Percentiles rank a stretch among this genome's conserved stretches.
Conservation (phyloP, 257 asterid species). For the Penstemon davidsonii region DNA sequence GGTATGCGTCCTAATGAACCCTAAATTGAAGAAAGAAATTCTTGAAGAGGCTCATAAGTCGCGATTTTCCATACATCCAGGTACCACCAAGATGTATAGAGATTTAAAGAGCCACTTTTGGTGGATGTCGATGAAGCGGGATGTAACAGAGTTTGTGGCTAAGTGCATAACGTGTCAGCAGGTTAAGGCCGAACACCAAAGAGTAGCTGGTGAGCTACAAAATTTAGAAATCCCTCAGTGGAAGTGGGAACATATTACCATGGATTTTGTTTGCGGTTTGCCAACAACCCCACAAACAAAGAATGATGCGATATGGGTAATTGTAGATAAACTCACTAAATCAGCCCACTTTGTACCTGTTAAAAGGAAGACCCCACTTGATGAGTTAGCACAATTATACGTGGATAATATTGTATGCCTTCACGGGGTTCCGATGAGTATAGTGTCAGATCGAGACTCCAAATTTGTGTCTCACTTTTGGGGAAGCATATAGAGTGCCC, state of each 20-base stretch:
- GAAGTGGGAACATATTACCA: not conserved
- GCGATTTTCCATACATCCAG: not conserved
- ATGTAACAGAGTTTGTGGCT: not conserved
- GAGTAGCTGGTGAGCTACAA: not conserved
- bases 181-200: not conserved
- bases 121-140: conserved; percentile 1
- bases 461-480: not conserved
- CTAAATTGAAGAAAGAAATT: not conserved
- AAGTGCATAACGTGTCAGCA: conserved; percentile 8
- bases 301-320: not conserved
- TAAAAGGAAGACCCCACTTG: not conserved
- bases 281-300: not conserved
- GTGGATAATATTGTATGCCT: not conserved
- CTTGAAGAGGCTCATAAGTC: not conserved
- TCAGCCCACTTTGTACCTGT: not conserved
- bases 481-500: not conserved
- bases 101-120: not conserved
- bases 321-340: not conserved
- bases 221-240: not conserved
- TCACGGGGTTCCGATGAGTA: not conserved
- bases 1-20: not conserved
- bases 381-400: not conserved
- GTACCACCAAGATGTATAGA: conserved; percentile 4
- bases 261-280: not conserved
- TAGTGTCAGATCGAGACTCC: conserved; percentile 6